Evolutionary conservation across 2,329 filamentous ascomycete species (phyloP), one percentile per base, ranked within the genome.

Genomic region (Magnaporthales sp.): DNA sequence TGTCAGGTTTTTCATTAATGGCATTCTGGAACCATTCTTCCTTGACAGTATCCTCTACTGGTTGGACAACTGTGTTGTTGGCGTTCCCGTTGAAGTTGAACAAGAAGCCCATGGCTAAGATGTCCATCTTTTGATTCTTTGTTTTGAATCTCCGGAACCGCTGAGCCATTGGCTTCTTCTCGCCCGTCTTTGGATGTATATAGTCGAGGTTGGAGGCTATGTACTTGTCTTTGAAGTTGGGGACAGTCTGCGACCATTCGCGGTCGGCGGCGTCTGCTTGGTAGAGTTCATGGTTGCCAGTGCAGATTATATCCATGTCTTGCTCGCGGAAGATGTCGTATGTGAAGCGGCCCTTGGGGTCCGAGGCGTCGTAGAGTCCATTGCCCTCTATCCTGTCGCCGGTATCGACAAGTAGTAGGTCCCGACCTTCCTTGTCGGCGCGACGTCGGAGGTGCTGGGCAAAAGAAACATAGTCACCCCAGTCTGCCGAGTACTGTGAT

Each of bases 401-500:
- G 0, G 93, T 97, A 75, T 99, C 95, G 69, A 99, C 82, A n/a
- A 99, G 81, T n/a, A 99, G 80, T 19, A 99, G 81, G 75, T 99
- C 95, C 30, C 86, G 86, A 61, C 92, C 93, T 66, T 89, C 83
- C 1, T 87, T 85, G 73, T 97, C 91, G 66, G 93, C 92, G 74
- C 86, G 89, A 70, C 87, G 84, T 67, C 87, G 90, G 83, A 99
- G 87, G 74, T 94, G 92, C 46, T 89, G 83, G 38, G 93, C 87
- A 75, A 99, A 97, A 7, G 94, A 97, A 72, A 98, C 85, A 77
- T 98, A 99, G 79, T 99, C 95, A 67, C 95, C 95, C 93, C 95
- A 98, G 77, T 99, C 95, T 62, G 92, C 94, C 7, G 92, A 93
- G 78, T 96, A 99, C 68, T 95, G 94, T 2, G 92, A 84, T 89